Conservation (phyloP, 192 early-diverging fungal genomes). For the Gorgonomyces haynaldii region DNA sequence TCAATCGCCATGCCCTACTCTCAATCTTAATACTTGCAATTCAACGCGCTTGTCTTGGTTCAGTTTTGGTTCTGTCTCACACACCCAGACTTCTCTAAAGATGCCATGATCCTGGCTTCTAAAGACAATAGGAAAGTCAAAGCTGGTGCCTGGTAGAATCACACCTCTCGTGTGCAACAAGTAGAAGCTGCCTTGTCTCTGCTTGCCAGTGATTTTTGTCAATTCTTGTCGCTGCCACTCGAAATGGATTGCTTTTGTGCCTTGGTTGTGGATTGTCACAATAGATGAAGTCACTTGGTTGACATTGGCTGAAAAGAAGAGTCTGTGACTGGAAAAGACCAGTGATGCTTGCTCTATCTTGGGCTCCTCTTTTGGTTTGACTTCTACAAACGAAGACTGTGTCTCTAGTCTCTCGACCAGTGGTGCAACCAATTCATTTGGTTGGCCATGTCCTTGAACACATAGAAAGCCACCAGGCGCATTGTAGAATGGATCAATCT, state of each 20-base stretch:
- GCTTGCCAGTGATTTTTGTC: conserved; percentile 25
- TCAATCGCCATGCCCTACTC: conserved; percentile 41
- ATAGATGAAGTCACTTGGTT: conserved; percentile 22
- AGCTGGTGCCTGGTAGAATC: conserved; percentile 34
- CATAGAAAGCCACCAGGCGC: neutral
- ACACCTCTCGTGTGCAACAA: conserved; percentile 33
- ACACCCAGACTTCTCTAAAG: conserved; percentile 29
- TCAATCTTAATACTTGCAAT: conserved; percentile 18
- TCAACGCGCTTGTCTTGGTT: conserved; percentile 10
- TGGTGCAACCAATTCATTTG: too few species aligned
- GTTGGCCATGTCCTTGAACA: conserved; percentile 19
- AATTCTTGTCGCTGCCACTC: conserved; percentile 28
- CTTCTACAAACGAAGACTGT: conserved; percentile 2
- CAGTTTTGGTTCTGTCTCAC: conserved; percentile 13
- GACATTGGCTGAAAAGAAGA: conserved; percentile 22
- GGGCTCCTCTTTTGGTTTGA: neutral
- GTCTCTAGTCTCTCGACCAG: too few species aligned
- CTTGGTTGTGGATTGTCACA: conserved; percentile 36
- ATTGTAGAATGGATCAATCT: conserved; percentile 27
- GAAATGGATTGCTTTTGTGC: conserved; percentile 23
- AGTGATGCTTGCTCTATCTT: conserved; percentile 1
- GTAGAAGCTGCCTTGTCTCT: too few species aligned
- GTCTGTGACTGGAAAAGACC: conserved; percentile 10
- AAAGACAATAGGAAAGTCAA: conserved; percentile 40
- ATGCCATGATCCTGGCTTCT: conserved; percentile 31